Evolutionary conservation across 306 rosid species (phyloP).

Genomic region (Quercus agrifolia): DNA sequence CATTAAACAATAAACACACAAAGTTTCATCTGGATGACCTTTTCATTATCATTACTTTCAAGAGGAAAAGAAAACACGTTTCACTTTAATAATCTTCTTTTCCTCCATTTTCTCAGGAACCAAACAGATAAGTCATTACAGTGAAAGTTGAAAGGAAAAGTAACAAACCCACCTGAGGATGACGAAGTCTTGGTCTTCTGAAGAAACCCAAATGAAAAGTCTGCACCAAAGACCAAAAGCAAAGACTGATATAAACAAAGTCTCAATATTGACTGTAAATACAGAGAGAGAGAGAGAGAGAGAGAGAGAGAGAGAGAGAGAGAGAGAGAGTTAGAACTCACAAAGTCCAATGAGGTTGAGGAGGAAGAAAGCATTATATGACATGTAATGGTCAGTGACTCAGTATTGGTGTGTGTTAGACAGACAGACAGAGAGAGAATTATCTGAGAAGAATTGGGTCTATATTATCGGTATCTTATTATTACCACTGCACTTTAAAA

Average conservation of each 20-base stretch:
- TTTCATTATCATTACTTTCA: neutral
- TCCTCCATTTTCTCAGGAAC: neutral
- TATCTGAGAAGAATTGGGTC: neutral
- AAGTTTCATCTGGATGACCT: neutral
- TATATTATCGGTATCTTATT: neutral
- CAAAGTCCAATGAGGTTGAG: neutral
- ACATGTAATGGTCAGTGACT: neutral
- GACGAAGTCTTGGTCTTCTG: neutral
- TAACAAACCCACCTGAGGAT: constrained; percentile 25
- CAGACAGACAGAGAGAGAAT: neutral
- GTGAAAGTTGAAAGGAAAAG: neutral
- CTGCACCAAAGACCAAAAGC: constrained; percentile 17
- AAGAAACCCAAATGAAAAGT: constrained; percentile 5
- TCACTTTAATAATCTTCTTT: neutral
- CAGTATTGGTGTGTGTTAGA: neutral
- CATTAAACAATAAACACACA: neutral
- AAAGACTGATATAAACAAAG: neutral
- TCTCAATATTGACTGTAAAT: neutral
- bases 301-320: neutral
- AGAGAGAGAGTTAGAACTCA: neutral
- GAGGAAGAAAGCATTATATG: neutral
- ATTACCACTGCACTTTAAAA: neutral
- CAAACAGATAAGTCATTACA: neutral
- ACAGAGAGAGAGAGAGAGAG: neutral
- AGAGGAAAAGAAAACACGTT: neutral